A percentile compares a stretch with the other conserved stretches of the same genome.
These are phyloP conservation scores for Curvularia spicifera DNA, from an alignment of 2,329 filamentous ascomycete species.

Conservation along the genomic window DNA sequence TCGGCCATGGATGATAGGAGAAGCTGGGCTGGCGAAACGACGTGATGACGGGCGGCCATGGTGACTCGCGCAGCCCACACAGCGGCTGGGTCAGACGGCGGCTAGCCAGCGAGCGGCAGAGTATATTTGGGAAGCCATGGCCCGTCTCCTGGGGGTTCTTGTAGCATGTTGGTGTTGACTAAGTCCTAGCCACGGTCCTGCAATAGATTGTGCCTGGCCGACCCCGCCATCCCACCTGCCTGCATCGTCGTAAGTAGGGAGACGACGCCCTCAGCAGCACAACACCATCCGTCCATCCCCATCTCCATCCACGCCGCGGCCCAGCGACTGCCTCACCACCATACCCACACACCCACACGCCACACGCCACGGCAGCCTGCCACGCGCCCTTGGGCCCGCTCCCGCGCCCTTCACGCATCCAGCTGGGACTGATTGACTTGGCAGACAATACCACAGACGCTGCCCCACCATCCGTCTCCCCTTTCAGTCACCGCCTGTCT, in stretches of 20 bases:
- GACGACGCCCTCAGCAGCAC: neutral
- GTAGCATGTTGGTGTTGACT: constrained; percentile 7
- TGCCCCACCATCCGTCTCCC: constrained; percentile 21
- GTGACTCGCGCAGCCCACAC: constrained; percentile 33
- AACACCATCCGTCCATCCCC: too few relatives aligned
- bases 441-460: constrained; percentile 15
- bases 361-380: neutral
- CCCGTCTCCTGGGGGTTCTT: neutral
- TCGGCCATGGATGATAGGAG: constrained; percentile 14
- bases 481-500: constrained; percentile 23
- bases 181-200: neutral
- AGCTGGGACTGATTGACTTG: constrained; percentile 13
- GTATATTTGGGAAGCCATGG: constrained; percentile 12
- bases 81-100: constrained; percentile 35
- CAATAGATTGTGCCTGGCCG: constrained; percentile 1
- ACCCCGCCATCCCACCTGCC: constrained; percentile 18
- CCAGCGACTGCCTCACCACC: too few relatives aligned
- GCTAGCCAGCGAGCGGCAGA: constrained; percentile 27
- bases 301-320: too few relatives aligned
- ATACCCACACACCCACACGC: neutral
- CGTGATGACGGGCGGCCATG: constrained; percentile 11
- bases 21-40: constrained; percentile 16
- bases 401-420: neutral
- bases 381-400: constrained; percentile 2
- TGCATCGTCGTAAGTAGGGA: too few relatives aligned